A percentile compares a stretch with the other conserved stretches of the same genome.
Conservation (phyloP, 129 eudicot genomes). For the Lactuca saligna region DNA sequence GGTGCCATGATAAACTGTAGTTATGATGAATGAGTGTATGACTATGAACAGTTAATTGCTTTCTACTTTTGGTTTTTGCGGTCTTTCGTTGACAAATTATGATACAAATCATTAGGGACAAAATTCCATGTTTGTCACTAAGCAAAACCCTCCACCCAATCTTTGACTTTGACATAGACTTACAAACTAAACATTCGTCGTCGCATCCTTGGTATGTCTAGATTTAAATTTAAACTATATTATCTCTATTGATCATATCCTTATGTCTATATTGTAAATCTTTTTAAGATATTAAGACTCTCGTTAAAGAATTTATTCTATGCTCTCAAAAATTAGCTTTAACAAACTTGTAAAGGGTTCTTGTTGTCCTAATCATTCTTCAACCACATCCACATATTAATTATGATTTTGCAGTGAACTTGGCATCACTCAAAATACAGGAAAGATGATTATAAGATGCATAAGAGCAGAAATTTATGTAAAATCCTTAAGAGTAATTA, state of each 20-base stretch:
- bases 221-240: too few species aligned
- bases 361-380: background rate
- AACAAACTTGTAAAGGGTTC: background rate
- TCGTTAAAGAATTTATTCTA: too few species aligned
- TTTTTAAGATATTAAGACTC: background rate
- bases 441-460: too few species aligned
- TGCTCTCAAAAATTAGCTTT: background rate
- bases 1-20: slow-evolving; percentile 17
- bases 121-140: background rate
- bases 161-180: background rate
- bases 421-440: too few species aligned
- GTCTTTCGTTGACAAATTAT: slow-evolving; percentile 28
- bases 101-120: background rate
- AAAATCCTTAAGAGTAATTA: too few species aligned
- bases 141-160: background rate
- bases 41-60: background rate
- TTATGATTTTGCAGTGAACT: background rate
- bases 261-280: background rate
- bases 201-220: too few species aligned
- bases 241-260: background rate
- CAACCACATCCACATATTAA: background rate
- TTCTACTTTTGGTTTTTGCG: slow-evolving; percentile 15
- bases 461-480: too few species aligned
- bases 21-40: background rate
- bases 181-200: background rate